Evolutionary conservation across 148 eudicot genomes (phyloP), one percentile per base, ranked within the genome.

Genomic region (Cornus suecica): DNA sequence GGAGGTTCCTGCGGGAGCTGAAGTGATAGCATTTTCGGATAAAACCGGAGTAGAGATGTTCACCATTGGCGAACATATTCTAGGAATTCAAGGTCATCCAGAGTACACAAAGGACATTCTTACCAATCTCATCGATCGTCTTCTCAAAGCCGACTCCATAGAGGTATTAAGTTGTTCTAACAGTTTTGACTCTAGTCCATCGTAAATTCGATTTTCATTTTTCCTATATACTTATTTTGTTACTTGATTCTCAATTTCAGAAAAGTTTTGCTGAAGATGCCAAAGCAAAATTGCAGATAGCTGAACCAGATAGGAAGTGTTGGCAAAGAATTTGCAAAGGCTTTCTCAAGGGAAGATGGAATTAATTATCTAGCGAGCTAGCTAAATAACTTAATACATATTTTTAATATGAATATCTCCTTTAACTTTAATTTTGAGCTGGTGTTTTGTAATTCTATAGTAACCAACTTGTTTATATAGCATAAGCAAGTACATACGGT

Each of bases 51-150:
- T 90, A 13, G 93, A 90, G 63, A 90, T 90, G 93, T 90, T 86
- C 62, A 71, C 72, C 24, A 82, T 83, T 73, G 88, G 87, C n/a
- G 73, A 90, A 20, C 83, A 90, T 74, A 83, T 87, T 42, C 31
- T 90, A 63, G 91, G 90, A 22, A 87, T 77, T 61, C 90, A 90
- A 75, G 93, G 93, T 10, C 93, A 90, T 77, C 93, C 93, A 2
- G 93, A 90, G 73, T 90, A 86, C 80, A 78, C 87, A 74, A 78
- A 69, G 56, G 89, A 87, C 79, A 89, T 89, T 61, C 88, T 89
- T 60, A 41, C 32, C 30, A 73, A 84, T 67, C 84, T 87, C 65
- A 77, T 89, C 51, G 83, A 85, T 34, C 85, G 88, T 65, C 85
- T 84, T 14, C 72, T 83, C 51, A 34, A 15, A 25, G 73, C 73